Evolutionary conservation across 768 basidiomycete species (phyloP), one percentile per base, ranked within the genome.

Genomic region (Cyclocybe cylindracea): DNA sequence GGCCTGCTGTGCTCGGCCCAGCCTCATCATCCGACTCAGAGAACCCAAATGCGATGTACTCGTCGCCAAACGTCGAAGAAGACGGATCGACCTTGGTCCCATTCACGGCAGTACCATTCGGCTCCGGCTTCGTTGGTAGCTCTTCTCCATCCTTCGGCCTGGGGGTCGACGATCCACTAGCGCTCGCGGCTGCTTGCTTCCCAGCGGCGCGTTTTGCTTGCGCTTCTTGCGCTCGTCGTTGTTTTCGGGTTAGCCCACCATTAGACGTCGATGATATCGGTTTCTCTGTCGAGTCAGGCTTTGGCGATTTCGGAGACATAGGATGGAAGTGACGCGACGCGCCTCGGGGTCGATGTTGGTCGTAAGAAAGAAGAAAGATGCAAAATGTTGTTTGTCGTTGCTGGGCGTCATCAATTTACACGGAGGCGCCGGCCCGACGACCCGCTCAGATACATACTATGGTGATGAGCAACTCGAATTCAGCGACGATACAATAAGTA

Each of bases 31-130:
- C 60, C 39, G 57, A 50, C 19, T 63, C 63, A 5, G 56, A 62
- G 19, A 60, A 54, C 1, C 37, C 42, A 45, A 66, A 65, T 1
- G 64, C 54, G 35, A 67, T 63, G 46, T 67, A 73, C 48, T 72
- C 72, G 29, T 66, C 63, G 35, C 63, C 67, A 46, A 73, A 73
- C 9, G 61, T 57, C 33, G 56, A 24, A 9, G 37, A 43, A 32
- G 47, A 33, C 31, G 39, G 40, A 18, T 47, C 43, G 13, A 7
- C 45, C 18, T 18, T 8, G 8, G n/a, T 13, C 29, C 39, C 33
- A 3, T 44, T 16, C 18, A 10, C 8, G 6, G 37, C 29, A 10
- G 39, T 32, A n/a, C 33, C 47, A 10, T 46, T 41, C 7, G 14
- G 10, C 11, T 7, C 8, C 37, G 24, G 18, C 19, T 10, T 16